Percentiles rank a stretch among this genome's conserved stretches.
Evolutionary conservation across 2,329 filamentous ascomycete genomes (phyloP).

Genomic region (Alternaria gaisen): DNA sequence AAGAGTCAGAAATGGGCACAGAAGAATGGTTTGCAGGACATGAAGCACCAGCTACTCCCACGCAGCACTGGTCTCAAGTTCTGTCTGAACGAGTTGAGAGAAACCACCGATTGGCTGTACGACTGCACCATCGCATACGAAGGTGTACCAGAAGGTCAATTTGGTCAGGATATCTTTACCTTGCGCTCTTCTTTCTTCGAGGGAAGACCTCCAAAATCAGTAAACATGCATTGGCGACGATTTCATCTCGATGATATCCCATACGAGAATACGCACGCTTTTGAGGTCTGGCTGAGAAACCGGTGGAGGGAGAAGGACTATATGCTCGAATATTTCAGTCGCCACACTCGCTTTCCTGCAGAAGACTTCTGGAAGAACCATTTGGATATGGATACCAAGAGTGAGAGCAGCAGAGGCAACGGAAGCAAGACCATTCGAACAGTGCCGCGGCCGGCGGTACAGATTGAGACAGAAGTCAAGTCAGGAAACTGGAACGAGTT

Average conservation of each 20-base stretch:
- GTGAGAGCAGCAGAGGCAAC: conserved; percentile 32
- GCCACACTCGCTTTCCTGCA: conserved; percentile 80
- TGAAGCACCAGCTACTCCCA: conserved; percentile 77
- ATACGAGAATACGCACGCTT: conserved; percentile 74
- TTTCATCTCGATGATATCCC: conserved; percentile 85
- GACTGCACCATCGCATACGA: conserved; percentile 97
- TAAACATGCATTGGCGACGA: conserved; percentile 95
- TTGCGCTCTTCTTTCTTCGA: conserved; percentile 87
- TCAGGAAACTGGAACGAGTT: conserved; percentile 62
- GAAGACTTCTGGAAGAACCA: conserved; percentile 61
- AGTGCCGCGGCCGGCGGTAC: conserved; percentile 50
- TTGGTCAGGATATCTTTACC: conserved; percentile 90
- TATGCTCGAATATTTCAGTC: conserved; percentile 80
- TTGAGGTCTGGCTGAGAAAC: conserved; percentile 84
- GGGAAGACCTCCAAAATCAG: conserved; percentile 88
- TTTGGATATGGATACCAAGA: conserved; percentile 49
- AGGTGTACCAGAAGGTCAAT: conserved; percentile 76
- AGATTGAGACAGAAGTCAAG: conserved; percentile 60
- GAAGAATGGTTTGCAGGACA: conserved; percentile 76
- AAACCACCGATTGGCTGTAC: conserved; percentile 82
- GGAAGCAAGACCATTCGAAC: conserved; percentile 47
- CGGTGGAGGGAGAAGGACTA: conserved; percentile 94
- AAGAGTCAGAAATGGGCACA: conserved; percentile 79
- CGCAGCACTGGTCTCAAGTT: conserved; percentile 83
- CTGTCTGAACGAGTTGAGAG: conserved; percentile 77